Base-by-base conservation (phyloP, 2,329 filamentous ascomycete genomes). In the Colletotrichum lentis region DNA sequence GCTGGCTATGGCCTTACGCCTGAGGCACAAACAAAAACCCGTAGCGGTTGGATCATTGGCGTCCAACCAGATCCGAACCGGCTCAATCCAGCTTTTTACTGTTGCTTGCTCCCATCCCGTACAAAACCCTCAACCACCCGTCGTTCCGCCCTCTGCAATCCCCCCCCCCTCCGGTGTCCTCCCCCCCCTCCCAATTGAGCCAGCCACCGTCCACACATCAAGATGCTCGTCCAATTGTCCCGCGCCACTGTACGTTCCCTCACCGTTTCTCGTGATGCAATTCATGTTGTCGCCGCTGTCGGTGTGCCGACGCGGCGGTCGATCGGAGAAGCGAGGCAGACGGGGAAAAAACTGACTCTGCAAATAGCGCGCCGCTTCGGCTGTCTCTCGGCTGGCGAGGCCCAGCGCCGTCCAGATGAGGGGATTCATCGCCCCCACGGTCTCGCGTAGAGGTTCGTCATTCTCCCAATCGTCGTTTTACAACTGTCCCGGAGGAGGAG, bases 401-500 rank as follows among this genome's bases (percentile, higher is more conserved):
- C 59, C 65, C 62, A 81, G 79, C 74, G 75, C 81, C 73, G 79
- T 80, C 77, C 83, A 84, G 77, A 79, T 80, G 76, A 84, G 86
- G 77, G 81, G 81, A 76, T 88, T 88, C 78, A 86, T 88, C 75
- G 85, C 83, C 75, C 86, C 86, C 71, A 88, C 86, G 61, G 82
- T 87, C 73, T 85, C 86, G 72, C 83, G 86, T 78, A 83, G 85
- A 85, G 86, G 86, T 89, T 85, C 80, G 86, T 80, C 58, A 64
- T 61, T 66, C 58, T 44, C 53, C 18, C 49, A 41, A 37, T 53
- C 56, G 31, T 56, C 50, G 24, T 49, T 50, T 59, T 41, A 27
- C 31, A 35, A 47, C 50, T 27, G 52, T 27, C n/a, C 37, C 49
- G 39, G 54, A 35, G 53, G 37, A 52, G 14, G 43, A 47, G 47